phyloP scores from a whole-genome alignment of 2,329 filamentous ascomycete genomes.

The Aureobasidium sp. region DNA sequence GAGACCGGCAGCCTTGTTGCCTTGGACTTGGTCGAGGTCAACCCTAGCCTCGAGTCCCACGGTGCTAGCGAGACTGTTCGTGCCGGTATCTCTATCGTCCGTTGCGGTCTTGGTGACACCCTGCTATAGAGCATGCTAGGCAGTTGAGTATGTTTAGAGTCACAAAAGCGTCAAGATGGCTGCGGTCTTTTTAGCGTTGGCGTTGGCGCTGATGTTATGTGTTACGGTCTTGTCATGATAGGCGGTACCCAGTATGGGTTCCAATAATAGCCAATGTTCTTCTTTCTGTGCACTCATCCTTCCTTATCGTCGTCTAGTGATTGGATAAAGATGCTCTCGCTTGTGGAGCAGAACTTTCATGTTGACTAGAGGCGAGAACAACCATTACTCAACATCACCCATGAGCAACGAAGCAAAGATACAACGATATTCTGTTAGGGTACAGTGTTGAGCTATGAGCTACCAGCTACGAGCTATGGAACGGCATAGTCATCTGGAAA shows the following conservation, averaged over 20 bases:
- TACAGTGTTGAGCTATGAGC: not conserved
- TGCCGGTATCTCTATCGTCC: slow-evolving; percentile 77
- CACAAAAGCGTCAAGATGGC: slow-evolving; percentile 1
- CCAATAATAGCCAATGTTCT: slow-evolving; percentile 7
- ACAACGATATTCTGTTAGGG: not conserved
- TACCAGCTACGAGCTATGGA: too few relatives aligned
- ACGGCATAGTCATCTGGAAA: too few relatives aligned
- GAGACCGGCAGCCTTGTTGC: slow-evolving; percentile 51
- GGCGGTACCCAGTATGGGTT: not conserved
- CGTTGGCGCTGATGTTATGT: slow-evolving; percentile 11
- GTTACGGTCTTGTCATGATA: not conserved
- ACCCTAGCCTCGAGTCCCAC: slow-evolving; percentile 41
- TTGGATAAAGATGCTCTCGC: not conserved
- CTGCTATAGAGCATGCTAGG: slow-evolving; percentile 53
- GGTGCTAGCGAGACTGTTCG: slow-evolving; percentile 81
- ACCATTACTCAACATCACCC: not conserved
- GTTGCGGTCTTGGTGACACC: slow-evolving; percentile 88
- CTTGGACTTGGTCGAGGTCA: slow-evolving; percentile 51
- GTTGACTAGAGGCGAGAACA: not conserved
- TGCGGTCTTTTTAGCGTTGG: slow-evolving; percentile 7
- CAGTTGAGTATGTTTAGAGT: not conserved
- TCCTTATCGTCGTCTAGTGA: not conserved
- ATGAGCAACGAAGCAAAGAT: too few relatives aligned
- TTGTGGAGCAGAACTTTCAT: not conserved
- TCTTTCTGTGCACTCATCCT: not conserved